These are phyloP conservation scores for Trichoderma aggressivum DNA, from an alignment of 2,329 filamentous ascomycete genomes.

Conservation along the genomic window DNA sequence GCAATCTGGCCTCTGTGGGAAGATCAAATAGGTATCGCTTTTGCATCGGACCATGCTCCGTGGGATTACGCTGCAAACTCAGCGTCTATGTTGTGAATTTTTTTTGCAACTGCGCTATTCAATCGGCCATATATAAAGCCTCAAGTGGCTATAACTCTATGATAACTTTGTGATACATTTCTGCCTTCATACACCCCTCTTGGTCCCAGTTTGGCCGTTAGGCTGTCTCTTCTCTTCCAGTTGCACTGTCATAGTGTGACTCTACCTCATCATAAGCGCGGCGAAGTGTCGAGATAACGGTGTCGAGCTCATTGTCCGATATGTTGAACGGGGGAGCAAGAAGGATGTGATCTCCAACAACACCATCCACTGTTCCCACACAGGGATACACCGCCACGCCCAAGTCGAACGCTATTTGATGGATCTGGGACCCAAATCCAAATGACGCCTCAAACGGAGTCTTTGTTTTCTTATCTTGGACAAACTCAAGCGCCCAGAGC, in stretches of 20 bases:
- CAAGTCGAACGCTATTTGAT: conserved; percentile 16
- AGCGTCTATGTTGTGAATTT: not conserved
- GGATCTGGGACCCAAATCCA: not conserved
- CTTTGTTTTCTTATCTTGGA: conserved; percentile 36
- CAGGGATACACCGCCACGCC: conserved; percentile 57
- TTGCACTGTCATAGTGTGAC: not conserved
- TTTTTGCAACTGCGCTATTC: not conserved
- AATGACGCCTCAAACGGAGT: conserved; percentile 30
- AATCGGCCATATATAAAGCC: not conserved
- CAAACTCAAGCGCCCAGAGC: conserved; percentile 49
- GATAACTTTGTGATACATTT: not conserved
- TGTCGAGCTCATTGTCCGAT: not conserved
- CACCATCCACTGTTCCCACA: conserved; percentile 56
- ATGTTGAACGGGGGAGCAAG: not conserved
- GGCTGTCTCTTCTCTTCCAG: not conserved
- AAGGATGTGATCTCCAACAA: conserved; percentile 57
- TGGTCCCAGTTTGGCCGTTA: not conserved
- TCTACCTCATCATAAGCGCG: not conserved
- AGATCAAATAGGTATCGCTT: not conserved
- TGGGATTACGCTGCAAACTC: not conserved
- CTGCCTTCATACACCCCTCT: not conserved
- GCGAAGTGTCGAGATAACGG: not conserved
- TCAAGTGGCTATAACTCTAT: not conserved
- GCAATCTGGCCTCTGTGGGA: not conserved
- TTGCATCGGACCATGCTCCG: not conserved